Percentiles rank a stretch among this genome's conserved stretches.
Conservation (phyloP, 139 green algal species). For the Coelastrella sp. region DNA sequence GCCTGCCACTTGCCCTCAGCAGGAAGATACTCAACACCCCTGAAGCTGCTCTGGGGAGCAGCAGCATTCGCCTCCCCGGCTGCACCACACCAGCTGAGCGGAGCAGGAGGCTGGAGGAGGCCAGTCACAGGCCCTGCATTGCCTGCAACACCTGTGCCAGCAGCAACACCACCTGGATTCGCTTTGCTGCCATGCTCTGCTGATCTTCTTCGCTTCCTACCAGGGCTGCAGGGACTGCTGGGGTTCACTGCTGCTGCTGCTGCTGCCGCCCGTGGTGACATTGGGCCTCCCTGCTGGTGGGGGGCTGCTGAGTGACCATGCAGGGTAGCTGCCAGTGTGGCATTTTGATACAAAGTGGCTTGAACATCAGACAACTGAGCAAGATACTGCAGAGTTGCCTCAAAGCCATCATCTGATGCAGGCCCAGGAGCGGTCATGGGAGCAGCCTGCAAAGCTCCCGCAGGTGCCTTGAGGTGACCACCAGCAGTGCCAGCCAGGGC, state of each 20-base stretch:
- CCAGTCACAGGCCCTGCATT: too few relatives aligned
- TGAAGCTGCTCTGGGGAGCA: background rate
- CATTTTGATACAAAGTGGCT: background rate
- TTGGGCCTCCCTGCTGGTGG: background rate
- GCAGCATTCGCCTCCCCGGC: background rate
- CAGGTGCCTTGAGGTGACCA: background rate
- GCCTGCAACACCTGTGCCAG: background rate
- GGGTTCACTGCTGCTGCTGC: background rate
- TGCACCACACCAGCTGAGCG: background rate
- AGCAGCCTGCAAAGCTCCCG: too few relatives aligned
- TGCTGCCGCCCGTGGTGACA: background rate
- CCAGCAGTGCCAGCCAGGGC: background rate
- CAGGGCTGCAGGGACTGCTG: background rate
- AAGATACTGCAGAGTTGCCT: background rate
- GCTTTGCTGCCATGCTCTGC: background rate
- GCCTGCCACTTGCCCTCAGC: conserved; percentile 31
- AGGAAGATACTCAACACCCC: conserved; percentile 23
- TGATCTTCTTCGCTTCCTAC: background rate
- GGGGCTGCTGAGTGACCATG: background rate
- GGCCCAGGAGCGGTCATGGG: background rate
- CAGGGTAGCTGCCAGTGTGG: background rate
- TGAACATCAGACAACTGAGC: background rate
- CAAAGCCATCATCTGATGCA: background rate
- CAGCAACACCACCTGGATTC: background rate
- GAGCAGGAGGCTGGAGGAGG: background rate